Percentiles rank a stretch among this genome's conserved stretches.
phyloP scores from a whole-genome alignment of 495 filamentous ascomycete species.

The Penicillium soppii region DNA sequence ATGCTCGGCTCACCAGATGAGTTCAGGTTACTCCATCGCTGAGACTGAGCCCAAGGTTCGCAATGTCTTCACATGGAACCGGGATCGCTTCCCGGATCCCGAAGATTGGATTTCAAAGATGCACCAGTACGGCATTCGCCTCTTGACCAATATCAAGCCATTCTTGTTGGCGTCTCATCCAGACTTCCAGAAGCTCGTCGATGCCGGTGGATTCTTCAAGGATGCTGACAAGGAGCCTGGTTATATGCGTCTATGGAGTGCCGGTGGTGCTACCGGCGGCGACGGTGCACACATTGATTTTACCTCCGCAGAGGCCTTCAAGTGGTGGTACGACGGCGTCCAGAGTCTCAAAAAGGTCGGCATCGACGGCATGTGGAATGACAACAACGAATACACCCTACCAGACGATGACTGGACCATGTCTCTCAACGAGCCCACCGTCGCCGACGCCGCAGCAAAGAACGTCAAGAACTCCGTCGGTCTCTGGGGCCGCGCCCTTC shows the following conservation, averaged over 20 bases:
- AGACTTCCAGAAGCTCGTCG: constrained; percentile 55
- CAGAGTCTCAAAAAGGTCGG: constrained; percentile 57
- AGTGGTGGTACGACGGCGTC: constrained; percentile 68
- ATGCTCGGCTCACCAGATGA: constrained; percentile 72
- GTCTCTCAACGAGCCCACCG: constrained; percentile 47
- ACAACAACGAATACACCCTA: constrained; percentile 73
- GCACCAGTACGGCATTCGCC: constrained; percentile 60
- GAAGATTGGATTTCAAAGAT: constrained; percentile 58
- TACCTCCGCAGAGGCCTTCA: constrained; percentile 59
- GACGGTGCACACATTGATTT: constrained; percentile 72
- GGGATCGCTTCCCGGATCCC: constrained; percentile 63
- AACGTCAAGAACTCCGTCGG: constrained; percentile 42
- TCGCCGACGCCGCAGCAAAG: constrained; percentile 32
- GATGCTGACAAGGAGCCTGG: constrained; percentile 53
- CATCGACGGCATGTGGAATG: constrained; percentile 73
- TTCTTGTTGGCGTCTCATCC: constrained; percentile 66
- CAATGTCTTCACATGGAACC: constrained; percentile 72
- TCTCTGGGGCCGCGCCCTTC: constrained; percentile 61
- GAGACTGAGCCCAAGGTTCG: constrained; percentile 63
- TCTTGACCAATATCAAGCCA: constrained; percentile 71
- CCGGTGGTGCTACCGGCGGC: constrained; percentile 64
- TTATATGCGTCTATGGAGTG: constrained; percentile 63
- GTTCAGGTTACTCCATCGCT: constrained; percentile 68
- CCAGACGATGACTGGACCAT: constrained; percentile 63
- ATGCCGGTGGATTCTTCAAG: constrained; percentile 57